These are phyloP conservation scores for Urostyla sp. DNA, from an alignment of 73 alveolate species.

Conservation along the genomic window DNA sequence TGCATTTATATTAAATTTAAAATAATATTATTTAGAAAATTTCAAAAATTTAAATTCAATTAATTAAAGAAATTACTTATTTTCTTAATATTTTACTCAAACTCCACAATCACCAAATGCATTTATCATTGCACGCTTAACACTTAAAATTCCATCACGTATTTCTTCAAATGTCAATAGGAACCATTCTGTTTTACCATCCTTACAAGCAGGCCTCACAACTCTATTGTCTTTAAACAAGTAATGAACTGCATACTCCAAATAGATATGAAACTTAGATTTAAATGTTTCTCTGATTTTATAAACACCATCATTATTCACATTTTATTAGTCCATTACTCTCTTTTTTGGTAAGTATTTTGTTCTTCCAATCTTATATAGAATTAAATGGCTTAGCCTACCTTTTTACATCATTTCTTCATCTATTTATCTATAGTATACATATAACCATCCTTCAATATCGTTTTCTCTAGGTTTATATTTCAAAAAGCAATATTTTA, in stretches of 20 bases:
- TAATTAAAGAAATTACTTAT: too few species aligned
- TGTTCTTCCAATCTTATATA: conserved; percentile 44
- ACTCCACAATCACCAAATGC: conserved; percentile 8
- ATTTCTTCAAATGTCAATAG: conserved; percentile 4
- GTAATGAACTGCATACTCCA: conserved; percentile 35
- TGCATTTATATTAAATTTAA: too few species aligned
- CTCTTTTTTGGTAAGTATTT: conserved; percentile 11
- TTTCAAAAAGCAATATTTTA: not conserved
- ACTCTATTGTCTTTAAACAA: conserved; percentile 38
- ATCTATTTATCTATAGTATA: conserved; percentile 40
- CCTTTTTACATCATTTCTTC: not conserved
- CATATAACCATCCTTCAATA: conserved; percentile 18
- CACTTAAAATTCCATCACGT: not conserved
- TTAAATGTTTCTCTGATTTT: conserved; percentile 14
- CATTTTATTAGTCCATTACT: not conserved
- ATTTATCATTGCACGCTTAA: conserved; percentile 27
- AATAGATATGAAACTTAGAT: not conserved
- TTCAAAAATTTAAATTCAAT: not conserved
- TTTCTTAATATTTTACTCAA: not conserved
- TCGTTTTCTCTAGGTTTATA: conserved; percentile 14
- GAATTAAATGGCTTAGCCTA: conserved; percentile 15
- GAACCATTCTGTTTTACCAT: conserved; percentile 63
- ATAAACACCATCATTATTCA: conserved; percentile 13
- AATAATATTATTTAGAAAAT: too few species aligned
- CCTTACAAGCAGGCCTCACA: conserved; percentile 37